Evolutionary conservation across 2,329 filamentous ascomycete species (phyloP), one percentile per base, ranked within the genome.

Genomic region (Trichoderma lentiforme): DNA sequence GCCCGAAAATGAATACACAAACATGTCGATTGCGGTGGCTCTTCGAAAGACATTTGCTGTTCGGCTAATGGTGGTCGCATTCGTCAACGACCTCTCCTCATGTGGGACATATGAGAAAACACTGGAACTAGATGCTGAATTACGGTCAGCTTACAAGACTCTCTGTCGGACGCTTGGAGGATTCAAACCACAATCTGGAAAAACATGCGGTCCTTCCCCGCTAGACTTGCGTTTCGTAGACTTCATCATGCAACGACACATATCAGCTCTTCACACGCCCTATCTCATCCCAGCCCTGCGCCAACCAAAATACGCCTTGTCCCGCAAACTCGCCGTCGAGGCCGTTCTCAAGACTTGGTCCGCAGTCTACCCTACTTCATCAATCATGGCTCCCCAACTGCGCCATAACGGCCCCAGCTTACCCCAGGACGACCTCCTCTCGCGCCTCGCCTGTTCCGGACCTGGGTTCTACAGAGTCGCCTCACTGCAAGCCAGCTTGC

Each of bases 241-340:
- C 32, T 81, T 88, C 56, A 77, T 88, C 26, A 82, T 89, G 73
- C 83, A 86, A 30, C 86, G 87, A 9, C 89, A 88, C 74, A 77
- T 90, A 3, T 81, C 87, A 6, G 81, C 85, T 0, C 81, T 92
- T 0, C 89, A 92, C 75, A 80, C 86, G 3, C 86, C 86, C 0
- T 89, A 84, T 75, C 84, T 86, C 30, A 77, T 77, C 0, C 76
- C 80, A 0, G 80, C 84, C 1, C 77, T 84, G 2, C 77, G 77
- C 0, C 80, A 87, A 5, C 80, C 84, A 1, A 76, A 81, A 3
- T 89, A 85, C 72, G 85, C 86, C 0, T 89, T 84, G 72, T 88
- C 87, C 0, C 79, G 85, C 1, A 86, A 84, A 57, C 82, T 84
- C 0, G 79, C 84, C 0, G 74, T 87, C 6, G 87, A 90, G 7